A percentile compares a stretch with the other conserved stretches of the same genome.
Conservation (phyloP, 495 filamentous ascomycete species). For the Hypoxylon intermedium region DNA sequence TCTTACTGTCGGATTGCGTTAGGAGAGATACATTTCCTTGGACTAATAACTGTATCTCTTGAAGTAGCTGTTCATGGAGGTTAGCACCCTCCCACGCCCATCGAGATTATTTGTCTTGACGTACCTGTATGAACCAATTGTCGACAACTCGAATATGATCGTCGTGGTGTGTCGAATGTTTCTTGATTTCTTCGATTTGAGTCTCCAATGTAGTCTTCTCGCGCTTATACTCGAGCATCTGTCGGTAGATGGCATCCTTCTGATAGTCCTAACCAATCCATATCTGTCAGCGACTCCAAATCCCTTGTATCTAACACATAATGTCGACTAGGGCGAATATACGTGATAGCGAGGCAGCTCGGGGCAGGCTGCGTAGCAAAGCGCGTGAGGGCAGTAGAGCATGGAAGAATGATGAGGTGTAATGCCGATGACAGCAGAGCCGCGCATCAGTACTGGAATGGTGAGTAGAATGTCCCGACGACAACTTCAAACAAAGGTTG, state of each 20-base stretch:
- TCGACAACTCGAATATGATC: conserved; percentile 90
- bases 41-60: conserved; percentile 79
- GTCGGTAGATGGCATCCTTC: conserved; percentile 96
- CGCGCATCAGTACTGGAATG: conserved; percentile 45
- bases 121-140: conserved; percentile 89
- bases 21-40: conserved; percentile 56
- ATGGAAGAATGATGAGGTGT: conserved; percentile 24
- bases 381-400: conserved; percentile 24
- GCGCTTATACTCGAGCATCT: conserved; percentile 96
- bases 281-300: conserved; percentile 37
- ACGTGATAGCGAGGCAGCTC: conserved; percentile 33
- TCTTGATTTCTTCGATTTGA: conserved; percentile 76
- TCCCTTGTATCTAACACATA: conserved; percentile 19
- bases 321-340: conserved; percentile 33
- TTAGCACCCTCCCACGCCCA: conserved; percentile 44
- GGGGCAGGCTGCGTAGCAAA: conserved; percentile 30
- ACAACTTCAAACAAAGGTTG: conserved; percentile 33
- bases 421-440: conserved; percentile 36
- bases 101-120: conserved; percentile 36
- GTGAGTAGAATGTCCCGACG: conserved; percentile 42
- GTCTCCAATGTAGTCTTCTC: conserved; percentile 80
- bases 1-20: conserved; percentile 60
- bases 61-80: conserved; percentile 67
- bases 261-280: conserved; percentile 78
- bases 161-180: conserved; percentile 79